Percentiles rank a stretch among this genome's conserved stretches.
These are phyloP conservation scores for Trichosporon coremiiforme DNA, from an alignment of 1,284 basidiomycete species.

Conservation along the genomic window DNA sequence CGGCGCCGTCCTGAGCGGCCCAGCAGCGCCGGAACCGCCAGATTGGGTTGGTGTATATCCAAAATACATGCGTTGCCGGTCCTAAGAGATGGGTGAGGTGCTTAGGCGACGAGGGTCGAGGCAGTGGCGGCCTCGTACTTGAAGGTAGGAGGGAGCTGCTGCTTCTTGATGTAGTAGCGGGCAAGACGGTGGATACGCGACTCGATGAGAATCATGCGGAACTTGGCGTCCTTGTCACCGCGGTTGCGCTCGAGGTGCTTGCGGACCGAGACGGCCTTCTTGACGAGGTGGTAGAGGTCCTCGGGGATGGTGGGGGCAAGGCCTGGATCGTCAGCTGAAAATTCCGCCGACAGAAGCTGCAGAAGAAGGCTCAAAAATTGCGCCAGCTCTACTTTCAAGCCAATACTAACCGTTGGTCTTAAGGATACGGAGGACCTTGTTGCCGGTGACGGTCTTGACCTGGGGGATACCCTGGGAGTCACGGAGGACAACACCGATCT, in stretches of 20 bases:
- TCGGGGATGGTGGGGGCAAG: conserved; percentile 97
- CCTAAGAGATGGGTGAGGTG: conserved; percentile 11
- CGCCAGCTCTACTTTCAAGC: too few relatives aligned
- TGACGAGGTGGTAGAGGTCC: conserved; percentile 99
- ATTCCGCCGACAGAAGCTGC: background rate
- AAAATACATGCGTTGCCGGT: conserved; percentile 1
- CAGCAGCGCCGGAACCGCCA: conserved; percentile 18
- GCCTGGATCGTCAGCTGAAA: conserved; percentile 60
- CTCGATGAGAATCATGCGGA: conserved; percentile 97
- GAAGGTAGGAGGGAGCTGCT: conserved; percentile 96
- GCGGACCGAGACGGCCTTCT: conserved; percentile 98
- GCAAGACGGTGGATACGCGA: conserved; percentile 95
- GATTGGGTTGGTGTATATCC: conserved; percentile 15
- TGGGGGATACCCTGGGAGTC: conserved; percentile 95
- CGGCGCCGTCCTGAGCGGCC: conserved; percentile 13
- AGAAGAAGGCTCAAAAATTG: background rate
- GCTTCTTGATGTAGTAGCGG: conserved; percentile 97
- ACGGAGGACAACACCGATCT: conserved; percentile 97
- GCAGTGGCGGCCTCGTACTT: conserved; percentile 94
- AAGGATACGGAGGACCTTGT: conserved; percentile 99
- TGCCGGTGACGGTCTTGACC: conserved; percentile 96
- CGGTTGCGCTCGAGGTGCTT: conserved; percentile 99
- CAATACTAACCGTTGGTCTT: conserved; percentile 79
- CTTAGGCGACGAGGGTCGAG: conserved; percentile 62
- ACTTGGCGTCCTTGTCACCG: conserved; percentile 97